Evolutionary conservation across 805 yeast genomes (phyloP).

Genomic region (Cyberlindnera meyerae): DNA sequence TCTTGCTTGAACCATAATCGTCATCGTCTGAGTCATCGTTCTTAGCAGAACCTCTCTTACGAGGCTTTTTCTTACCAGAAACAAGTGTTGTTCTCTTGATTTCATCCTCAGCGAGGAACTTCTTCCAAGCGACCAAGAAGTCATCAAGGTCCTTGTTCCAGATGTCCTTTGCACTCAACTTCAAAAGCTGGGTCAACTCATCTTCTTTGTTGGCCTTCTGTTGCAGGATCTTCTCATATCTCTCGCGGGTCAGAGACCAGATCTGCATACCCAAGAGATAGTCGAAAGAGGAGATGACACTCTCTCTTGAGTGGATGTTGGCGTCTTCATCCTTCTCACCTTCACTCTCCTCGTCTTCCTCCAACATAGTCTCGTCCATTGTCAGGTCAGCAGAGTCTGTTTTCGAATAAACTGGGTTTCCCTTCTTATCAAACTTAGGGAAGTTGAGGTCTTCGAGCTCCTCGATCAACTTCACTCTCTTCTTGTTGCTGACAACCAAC

Average conservation of each 20-base stretch:
- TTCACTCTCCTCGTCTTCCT: slow-evolving; percentile 35
- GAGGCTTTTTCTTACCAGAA: slow-evolving; percentile 40
- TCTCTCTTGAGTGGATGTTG: slow-evolving; percentile 40
- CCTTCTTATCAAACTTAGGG: slow-evolving; percentile 70
- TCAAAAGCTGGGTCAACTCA: slow-evolving; percentile 62
- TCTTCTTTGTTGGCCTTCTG: slow-evolving; percentile 70
- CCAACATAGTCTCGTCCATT: slow-evolving; percentile 33
- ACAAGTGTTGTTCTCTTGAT: slow-evolving; percentile 48
- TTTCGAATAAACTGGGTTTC: slow-evolving; percentile 52
- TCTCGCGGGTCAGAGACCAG: slow-evolving; percentile 88
- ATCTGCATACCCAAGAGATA: slow-evolving; percentile 88
- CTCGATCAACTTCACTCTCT: slow-evolving; percentile 56
- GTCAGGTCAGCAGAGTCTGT: slow-evolving; percentile 24
- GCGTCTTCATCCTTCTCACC: slow-evolving; percentile 35
- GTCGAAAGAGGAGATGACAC: slow-evolving; percentile 65
- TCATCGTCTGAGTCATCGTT: slow-evolving; percentile 10
- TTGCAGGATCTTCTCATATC: slow-evolving; percentile 72
- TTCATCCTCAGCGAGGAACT: slow-evolving; percentile 62
- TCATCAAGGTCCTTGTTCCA: slow-evolving; percentile 83
- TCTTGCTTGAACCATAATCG: slow-evolving; percentile 13
- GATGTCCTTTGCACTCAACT: slow-evolving; percentile 74
- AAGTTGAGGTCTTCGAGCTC: slow-evolving; percentile 63
- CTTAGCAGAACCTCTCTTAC: slow-evolving; percentile 28
- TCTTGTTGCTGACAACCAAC: slow-evolving; percentile 68
- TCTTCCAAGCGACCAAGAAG: slow-evolving; percentile 61